These are phyloP conservation scores for Oenanthe javanica DNA, from an alignment of 140 eudicot species.

Conservation along the genomic window DNA sequence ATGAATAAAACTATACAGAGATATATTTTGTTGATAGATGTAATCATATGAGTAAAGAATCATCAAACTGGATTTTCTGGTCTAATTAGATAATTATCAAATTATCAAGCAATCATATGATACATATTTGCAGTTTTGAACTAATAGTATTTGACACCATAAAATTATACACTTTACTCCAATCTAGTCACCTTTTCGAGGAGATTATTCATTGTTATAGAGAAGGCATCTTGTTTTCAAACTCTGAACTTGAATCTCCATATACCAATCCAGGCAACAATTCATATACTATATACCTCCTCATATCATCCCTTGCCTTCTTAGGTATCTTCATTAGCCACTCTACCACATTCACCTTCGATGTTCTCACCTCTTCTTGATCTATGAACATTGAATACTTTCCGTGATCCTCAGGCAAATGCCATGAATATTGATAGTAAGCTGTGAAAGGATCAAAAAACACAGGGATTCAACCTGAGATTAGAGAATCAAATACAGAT, in stretches of 20 bases:
- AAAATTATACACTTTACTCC: background rate
- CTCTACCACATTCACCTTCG: slow-evolving; percentile 57
- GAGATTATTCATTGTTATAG: slow-evolving; percentile 52
- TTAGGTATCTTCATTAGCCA: slow-evolving; percentile 42
- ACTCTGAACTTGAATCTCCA: slow-evolving; percentile 52
- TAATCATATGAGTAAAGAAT: background rate
- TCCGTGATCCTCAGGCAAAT: slow-evolving; percentile 61
- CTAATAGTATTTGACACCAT: no score
- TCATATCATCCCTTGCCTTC: slow-evolving; percentile 60
- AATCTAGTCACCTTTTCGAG: slow-evolving; percentile 35
- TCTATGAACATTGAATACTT: slow-evolving; percentile 63
- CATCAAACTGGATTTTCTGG: background rate
- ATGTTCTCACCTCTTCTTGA: slow-evolving; percentile 50
- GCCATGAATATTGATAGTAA: slow-evolving; percentile 90
- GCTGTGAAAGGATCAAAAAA: slow-evolving; percentile 80
- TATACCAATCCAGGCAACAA: slow-evolving; percentile 74
- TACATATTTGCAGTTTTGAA: no score
- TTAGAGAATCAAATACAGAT: slow-evolving; percentile 72
- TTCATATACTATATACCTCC: slow-evolving; percentile 76
- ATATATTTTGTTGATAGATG: background rate
- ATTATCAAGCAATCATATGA: background rate
- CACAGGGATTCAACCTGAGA: slow-evolving; percentile 85
- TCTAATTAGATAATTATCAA: background rate
- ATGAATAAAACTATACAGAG: background rate
- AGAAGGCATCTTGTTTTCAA: slow-evolving; percentile 73